phyloP scores from a whole-genome alignment of 768 basidiomycete genomes.

The Crassisporium funariophilum region DNA sequence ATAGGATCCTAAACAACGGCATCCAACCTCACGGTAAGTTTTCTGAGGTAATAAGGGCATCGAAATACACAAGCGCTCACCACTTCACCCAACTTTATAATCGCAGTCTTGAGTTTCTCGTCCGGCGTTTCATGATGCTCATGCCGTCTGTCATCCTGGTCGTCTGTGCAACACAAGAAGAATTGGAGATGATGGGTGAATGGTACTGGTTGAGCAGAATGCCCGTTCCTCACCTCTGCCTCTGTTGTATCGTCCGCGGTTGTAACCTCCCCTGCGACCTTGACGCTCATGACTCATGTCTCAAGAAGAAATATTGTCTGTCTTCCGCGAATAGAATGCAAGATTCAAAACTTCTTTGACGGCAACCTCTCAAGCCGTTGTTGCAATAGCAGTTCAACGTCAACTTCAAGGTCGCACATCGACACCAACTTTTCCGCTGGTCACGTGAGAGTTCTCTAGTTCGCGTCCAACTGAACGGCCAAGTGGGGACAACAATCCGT shows the following conservation, averaged over 20 bases:
- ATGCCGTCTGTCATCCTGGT: conserved; percentile 68
- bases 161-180: conserved; percentile 46
- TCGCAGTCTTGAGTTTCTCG: conserved; percentile 64
- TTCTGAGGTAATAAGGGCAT: conserved; percentile 1
- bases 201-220: conserved; percentile 16
- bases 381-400: too few relatives aligned
- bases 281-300: conserved; percentile 64
- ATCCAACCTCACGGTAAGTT: conserved; percentile 11
- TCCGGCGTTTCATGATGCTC: conserved; percentile 71
- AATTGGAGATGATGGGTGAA: conserved; percentile 18
- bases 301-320: conserved; percentile 15
- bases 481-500: too few relatives aligned
- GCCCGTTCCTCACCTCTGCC: conserved; percentile 53
- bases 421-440: too few relatives aligned
- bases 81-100: conserved; percentile 81
- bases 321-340: conserved; percentile 4
- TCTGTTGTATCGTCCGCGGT: conserved; percentile 39
- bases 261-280: conserved; percentile 48
- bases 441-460: too few relatives aligned
- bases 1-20: conserved; percentile 54
- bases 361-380: conserved; percentile 12
- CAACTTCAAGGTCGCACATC: too few relatives aligned
- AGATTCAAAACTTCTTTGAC: conserved; percentile 6
- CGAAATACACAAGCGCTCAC: conserved; percentile 43
- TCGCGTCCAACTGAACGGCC: too few relatives aligned